phyloP scores from a whole-genome alignment of 176 grass and related monocot species.

The Chloris gayana region DNA sequence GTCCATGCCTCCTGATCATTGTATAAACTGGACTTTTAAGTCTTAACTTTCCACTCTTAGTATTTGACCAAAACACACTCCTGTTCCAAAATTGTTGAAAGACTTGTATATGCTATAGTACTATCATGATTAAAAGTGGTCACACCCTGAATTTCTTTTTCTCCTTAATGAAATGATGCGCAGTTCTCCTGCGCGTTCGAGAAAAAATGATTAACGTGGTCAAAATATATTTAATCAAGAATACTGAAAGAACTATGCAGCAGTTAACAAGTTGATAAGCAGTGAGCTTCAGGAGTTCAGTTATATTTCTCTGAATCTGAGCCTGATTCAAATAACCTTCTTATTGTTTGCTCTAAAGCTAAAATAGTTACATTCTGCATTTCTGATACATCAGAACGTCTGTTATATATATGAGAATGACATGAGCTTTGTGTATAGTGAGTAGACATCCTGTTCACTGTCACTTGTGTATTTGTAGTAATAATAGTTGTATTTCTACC shows the following conservation, averaged over 20 bases:
- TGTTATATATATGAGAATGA: slow-evolving; percentile 6
- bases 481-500: neutral
- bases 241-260: neutral
- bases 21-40: neutral
- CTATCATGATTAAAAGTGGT: neutral
- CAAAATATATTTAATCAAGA: neutral
- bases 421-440: neutral
- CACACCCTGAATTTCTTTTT: no score
- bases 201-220: no score
- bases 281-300: neutral
- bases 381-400: neutral
- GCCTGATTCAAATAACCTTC: neutral
- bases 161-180: no score
- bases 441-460: neutral
- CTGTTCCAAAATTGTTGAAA: neutral
- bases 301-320: neutral
- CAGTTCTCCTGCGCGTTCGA: no score
- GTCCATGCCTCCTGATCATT: neutral
- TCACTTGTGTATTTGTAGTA: neutral
- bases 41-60: neutral
- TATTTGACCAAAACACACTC: neutral
- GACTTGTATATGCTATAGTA: slow-evolving; percentile 1
- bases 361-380: neutral
- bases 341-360: slow-evolving; percentile 2
- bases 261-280: neutral